A percentile compares a stretch with the other conserved stretches of the same genome.
Evolutionary conservation across 163 green algal genomes (phyloP).

Genomic region (Volvox carteri): DNA sequence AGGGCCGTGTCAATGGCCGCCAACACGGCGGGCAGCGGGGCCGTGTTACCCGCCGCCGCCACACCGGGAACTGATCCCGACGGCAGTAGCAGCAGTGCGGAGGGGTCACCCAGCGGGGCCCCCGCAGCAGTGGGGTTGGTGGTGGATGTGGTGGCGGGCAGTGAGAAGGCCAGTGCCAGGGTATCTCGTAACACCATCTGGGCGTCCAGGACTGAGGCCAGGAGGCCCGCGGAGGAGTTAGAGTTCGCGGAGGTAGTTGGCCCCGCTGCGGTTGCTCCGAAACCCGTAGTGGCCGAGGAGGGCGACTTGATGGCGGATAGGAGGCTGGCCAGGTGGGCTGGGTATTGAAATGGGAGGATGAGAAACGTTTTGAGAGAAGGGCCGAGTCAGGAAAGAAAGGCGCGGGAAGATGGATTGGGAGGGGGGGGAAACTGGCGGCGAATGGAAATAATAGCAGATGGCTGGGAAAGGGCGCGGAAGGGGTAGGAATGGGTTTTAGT

Average conservation of each 20-base stretch:
- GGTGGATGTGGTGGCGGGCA: not conserved
- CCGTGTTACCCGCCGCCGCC: not conserved
- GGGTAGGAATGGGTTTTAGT: too few species aligned
- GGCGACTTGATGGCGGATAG: slow-evolving; percentile 10
- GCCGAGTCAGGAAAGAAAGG: too few species aligned
- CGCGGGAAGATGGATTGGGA: too few species aligned
- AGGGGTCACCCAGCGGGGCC: not conserved
- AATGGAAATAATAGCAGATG: too few species aligned
- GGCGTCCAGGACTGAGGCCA: slow-evolving; percentile 15
- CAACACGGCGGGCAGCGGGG: slow-evolving; percentile 3
- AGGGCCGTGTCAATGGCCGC: slow-evolving; percentile 28
- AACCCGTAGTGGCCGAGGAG: not conserved
- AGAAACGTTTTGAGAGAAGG: too few species aligned
- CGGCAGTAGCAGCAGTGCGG: slow-evolving; percentile 32
- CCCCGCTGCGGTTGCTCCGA: not conserved
- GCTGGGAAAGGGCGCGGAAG: too few species aligned
- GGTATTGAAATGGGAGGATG: not conserved
- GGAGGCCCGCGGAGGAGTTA: not conserved
- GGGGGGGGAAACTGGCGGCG: too few species aligned
- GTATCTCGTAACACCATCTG: slow-evolving; percentile 20
- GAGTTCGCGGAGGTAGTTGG: too few species aligned
- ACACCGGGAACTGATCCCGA: not conserved
- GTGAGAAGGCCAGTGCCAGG: not conserved
- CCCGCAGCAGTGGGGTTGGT: not conserved
- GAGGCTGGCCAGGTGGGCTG: slow-evolving; percentile 14